These are phyloP conservation scores for Amphirosellinia nigrospora DNA, from an alignment of 495 filamentous ascomycete species.

Conservation along the genomic window DNA sequence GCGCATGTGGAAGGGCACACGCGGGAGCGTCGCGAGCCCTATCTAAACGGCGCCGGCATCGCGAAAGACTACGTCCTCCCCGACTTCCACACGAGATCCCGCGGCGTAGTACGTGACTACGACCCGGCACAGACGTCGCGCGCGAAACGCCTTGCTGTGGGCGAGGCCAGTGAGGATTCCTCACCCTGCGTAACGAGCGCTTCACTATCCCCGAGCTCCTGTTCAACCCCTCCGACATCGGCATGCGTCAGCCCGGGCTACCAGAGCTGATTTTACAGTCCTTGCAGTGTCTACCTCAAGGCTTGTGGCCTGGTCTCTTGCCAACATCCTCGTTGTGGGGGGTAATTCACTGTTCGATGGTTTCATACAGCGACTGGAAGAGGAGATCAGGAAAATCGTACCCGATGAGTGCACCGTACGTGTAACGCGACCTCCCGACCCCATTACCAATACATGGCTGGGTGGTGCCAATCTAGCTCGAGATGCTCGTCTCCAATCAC, in stretches of 20 bases:
- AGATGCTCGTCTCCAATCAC: slow-evolving; percentile 65
- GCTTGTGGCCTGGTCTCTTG: slow-evolving; percentile 78
- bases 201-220: slow-evolving; percentile 91
- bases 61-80: slow-evolving; percentile 93
- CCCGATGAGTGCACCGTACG: slow-evolving; percentile 79
- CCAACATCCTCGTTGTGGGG: slow-evolving; percentile 88
- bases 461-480: slow-evolving; percentile 79
- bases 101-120: slow-evolving; percentile 78
- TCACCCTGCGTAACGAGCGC: slow-evolving; percentile 89
- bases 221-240: slow-evolving; percentile 86
- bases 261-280: slow-evolving; percentile 82
- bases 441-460: slow-evolving; percentile 81
- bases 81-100: slow-evolving; percentile 78
- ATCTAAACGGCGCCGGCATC: slow-evolving; percentile 67
- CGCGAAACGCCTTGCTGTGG: slow-evolving; percentile 62
- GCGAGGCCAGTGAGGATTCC: slow-evolving; percentile 74
- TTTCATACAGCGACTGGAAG: slow-evolving; percentile 82
- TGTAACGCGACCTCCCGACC: slow-evolving; percentile 72
- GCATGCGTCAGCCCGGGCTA: slow-evolving; percentile 83
- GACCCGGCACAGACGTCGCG: slow-evolving; percentile 63
- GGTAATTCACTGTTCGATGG: slow-evolving; percentile 82
- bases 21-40: slow-evolving; percentile 55
- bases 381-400: slow-evolving; percentile 74
- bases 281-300: slow-evolving; percentile 74
- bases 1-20: slow-evolving; percentile 79